phyloP scores from a whole-genome alignment of 23 red algal genomes.

The Gracilaria gracilis region DNA sequence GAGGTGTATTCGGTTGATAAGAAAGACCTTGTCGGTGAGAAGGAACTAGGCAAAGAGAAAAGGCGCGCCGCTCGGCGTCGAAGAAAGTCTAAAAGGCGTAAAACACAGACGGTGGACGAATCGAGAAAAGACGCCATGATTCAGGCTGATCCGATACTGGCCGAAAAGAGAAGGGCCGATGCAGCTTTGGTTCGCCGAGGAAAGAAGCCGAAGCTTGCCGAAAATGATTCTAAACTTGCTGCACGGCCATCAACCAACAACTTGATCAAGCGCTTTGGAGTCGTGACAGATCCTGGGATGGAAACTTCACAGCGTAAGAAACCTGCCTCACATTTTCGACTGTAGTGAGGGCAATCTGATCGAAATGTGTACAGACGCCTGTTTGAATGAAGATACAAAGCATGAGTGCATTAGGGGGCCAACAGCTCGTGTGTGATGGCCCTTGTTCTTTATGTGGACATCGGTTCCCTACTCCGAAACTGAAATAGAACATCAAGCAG shows the following conservation, averaged over 20 bases:
- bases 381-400: no score
- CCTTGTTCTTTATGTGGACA: no score
- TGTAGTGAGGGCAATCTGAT: background rate
- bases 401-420: no score
- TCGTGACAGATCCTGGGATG: background rate
- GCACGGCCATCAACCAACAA: slow-evolving; percentile 2
- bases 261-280: slow-evolving; percentile 31
- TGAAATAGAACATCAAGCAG: no score
- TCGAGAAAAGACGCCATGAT: background rate
- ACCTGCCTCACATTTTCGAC: slow-evolving; percentile 23
- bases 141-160: slow-evolving; percentile 36
- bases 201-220: slow-evolving; percentile 41
- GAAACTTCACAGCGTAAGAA: background rate
- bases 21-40: slow-evolving; percentile 45
- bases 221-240: slow-evolving; percentile 18
- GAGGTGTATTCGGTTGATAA: slow-evolving; percentile 67
- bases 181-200: slow-evolving; percentile 46
- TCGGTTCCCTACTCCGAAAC: no score
- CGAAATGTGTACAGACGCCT: no score
- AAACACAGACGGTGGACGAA: slow-evolving; percentile 8
- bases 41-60: slow-evolving; percentile 56
- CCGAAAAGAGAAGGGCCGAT: slow-evolving; percentile 52
- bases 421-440: no score
- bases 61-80: slow-evolving; percentile 37
- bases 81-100: slow-evolving; percentile 52